Evolutionary conservation across 345 rosid genomes (phyloP).

Genomic region (Lagerstroemia speciosa): DNA sequence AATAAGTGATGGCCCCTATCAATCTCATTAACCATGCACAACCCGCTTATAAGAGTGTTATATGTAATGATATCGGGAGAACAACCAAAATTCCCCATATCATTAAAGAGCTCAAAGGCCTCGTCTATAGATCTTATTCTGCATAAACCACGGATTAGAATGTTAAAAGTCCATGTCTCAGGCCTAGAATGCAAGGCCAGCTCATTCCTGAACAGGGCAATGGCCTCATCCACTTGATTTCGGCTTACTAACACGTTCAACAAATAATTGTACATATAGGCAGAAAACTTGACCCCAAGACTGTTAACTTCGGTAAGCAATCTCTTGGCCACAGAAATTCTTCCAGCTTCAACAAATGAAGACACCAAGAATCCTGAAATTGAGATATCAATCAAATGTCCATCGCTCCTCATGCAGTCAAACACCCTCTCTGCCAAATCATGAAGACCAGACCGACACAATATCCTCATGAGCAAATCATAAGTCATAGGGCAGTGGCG

Average conservation of each 20-base stretch:
- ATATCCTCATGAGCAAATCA: slow-evolving; percentile 44
- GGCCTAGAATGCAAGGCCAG: slow-evolving; percentile 30
- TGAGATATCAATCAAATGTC: slow-evolving; percentile 35
- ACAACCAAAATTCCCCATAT: slow-evolving; percentile 52
- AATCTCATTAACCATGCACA: slow-evolving; percentile 51
- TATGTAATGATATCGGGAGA: slow-evolving; percentile 59
- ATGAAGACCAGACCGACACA: slow-evolving; percentile 49
- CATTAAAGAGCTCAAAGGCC: slow-evolving; percentile 42
- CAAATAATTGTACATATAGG: slow-evolving; percentile 36
- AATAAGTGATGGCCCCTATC: slow-evolving; percentile 44
- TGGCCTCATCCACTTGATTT: slow-evolving; percentile 47
- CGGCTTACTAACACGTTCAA: slow-evolving; percentile 47
- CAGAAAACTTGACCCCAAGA: slow-evolving; percentile 26
- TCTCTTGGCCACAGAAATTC: slow-evolving; percentile 33
- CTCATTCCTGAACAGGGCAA: slow-evolving; percentile 39
- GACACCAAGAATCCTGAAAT: slow-evolving; percentile 43
- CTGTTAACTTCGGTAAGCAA: slow-evolving; percentile 39
- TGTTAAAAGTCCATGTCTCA: slow-evolving; percentile 68
- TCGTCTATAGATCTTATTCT: slow-evolving; percentile 32
- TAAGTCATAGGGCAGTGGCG: slow-evolving; percentile 51
- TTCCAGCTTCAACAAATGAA: slow-evolving; percentile 35
- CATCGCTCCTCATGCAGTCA: slow-evolving; percentile 67
- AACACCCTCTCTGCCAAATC: slow-evolving; percentile 39
- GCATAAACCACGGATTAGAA: slow-evolving; percentile 66
- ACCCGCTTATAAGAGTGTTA: slow-evolving; percentile 68